Evolutionary conservation across 2,329 filamentous ascomycete species (phyloP), one percentile per base, ranked within the genome.

Genomic region (Bimuria novae-zelandiae): DNA sequence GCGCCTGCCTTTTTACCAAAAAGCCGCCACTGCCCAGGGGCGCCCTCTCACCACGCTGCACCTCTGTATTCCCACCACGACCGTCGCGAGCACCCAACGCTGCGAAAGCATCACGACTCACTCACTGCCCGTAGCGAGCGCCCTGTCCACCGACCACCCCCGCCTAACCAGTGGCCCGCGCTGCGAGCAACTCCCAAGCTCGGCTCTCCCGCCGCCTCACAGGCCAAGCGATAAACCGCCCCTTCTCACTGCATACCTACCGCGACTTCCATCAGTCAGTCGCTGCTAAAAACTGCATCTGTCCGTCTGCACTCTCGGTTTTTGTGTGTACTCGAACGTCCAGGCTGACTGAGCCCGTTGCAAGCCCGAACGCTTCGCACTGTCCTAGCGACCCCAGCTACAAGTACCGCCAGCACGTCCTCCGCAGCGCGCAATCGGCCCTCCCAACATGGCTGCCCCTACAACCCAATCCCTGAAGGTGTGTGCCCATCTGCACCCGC

Each of bases 381-480:
- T n/a, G n/a, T n/a, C n/a, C n/a, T n/a, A n/a, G n/a, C n/a, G n/a
- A n/a, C n/a, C n/a, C n/a, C n/a, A n/a, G 21, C n/a, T 35, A 21
- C 39, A 42, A 37, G 23, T 23, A 47, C 46, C 50, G 45, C 53
- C 35, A 14, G 27, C 16, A 46, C 27, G 59, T 12, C 51, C 49
- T 36, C 29, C 25, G 32, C 52, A 35, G 30, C 52, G 51, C 50
- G 50, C 45, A 57, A 37, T 49, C 41, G 54, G 55, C 61, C 56
- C 47, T 57, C 53, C 29, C 56, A 56, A 60, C 51, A 88, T 84
- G 82, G 93, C 93, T 83, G 88, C 89, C 76, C 89, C 88, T 57
- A 89, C 89, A 70, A 93, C 92, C 71, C 90, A 95, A 80, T 95
- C 90, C 67, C 80, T 96, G 74, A 96, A 96, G 90, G 91, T 94